Base-by-base conservation (phyloP, 306 rosid genomes). In the Cucurbita moschata region DNA sequence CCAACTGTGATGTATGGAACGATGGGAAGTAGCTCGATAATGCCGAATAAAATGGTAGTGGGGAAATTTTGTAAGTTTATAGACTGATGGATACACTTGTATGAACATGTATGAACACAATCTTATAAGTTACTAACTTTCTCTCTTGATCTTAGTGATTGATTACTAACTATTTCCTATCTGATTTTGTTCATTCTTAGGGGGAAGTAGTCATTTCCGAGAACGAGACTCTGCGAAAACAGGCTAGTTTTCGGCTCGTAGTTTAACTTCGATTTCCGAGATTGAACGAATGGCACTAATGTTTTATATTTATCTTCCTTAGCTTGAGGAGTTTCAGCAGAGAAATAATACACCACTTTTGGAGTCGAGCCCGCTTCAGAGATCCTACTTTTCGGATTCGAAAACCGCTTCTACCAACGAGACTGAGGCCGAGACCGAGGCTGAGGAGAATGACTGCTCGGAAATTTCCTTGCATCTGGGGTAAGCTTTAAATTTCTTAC, bases 391-490 rank as follows among this genome's bases (percentile, higher is more conserved):
- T 11, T 65, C 71, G 0, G 71, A 65, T 65, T 65, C 71, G 15
- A 65, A 65, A 65, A 65, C 71, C 4, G 15, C 71, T 39, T 65
- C 71, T 18, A 65, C 71, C 37, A 42, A 65, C 16, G 71, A 65
- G 52, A 39, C 71, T 3, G 71, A 42, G 52, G 52, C 76, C 49
- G 59, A 56, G 30, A 69, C 58, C 60, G 57, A 73, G 63, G 75
- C 84, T 9, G 85, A 83, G 75, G 87, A 79, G 71, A 82, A 80
- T 23, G 88, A 83, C 46, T 73, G 73, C 68, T 89, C 90, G 15
- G 90, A 87, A 71, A 83, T 88, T 56, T 77, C 75, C 74, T 84
- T 90, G 85, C 90, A 85, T 10, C 80, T 89, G 73, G 89, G 92
- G 92, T 89, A 84, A 75, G 77, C 58, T 19, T 63, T 38, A 56